Evolutionary conservation across 345 rosid species (phyloP), one percentile per base, ranked within the genome.

Genomic region (Sonneratia caseolaris): DNA sequence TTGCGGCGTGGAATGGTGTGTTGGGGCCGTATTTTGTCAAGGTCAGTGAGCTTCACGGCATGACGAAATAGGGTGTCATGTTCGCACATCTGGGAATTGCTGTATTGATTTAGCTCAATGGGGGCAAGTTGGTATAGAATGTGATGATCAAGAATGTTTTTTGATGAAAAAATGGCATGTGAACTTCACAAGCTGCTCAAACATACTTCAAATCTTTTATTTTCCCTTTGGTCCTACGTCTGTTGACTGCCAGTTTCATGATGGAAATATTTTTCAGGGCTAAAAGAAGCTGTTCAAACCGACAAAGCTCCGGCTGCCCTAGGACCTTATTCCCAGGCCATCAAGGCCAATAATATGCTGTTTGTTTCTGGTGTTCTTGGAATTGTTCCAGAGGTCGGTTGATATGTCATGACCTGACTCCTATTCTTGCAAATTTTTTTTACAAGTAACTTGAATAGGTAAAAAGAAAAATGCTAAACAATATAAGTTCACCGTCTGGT

Each of bases 261-360:
- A 37, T 42, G 53, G 21, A 3, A 0, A 8, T 1, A 7, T 32
- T 42, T 19, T 84, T 78, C 70, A 95, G 97, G 75, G 71, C 71
- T 70, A 70, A 92, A 95, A 81, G 93, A 86, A 83, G 89, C 80
- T 64, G 91, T 89, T 70, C 78, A 76, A 37, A 91, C 98, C 1
- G 90, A 90, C 40, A 91, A 92, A 77, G 97, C 99, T 73, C 97
- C 97, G 5, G 98, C 97, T 40, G 98, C 97, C 7, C 69, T 91
- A 66, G 99, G 99, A 72, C 97, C 97, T 0, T 92, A 96, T 83
- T 88, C 96, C 71, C 97, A 92, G 86, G 98, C 96, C 7, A 91
- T 92, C 76, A 92, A 89, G 79, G 84, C 87, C 76, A 84, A 91
- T 80, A 83, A 96, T 74, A 83, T 89, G 75, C 69, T 96, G 70